Conservation (phyloP, 1,139 yeast genomes). For the Yamadazyma jaroonii region DNA sequence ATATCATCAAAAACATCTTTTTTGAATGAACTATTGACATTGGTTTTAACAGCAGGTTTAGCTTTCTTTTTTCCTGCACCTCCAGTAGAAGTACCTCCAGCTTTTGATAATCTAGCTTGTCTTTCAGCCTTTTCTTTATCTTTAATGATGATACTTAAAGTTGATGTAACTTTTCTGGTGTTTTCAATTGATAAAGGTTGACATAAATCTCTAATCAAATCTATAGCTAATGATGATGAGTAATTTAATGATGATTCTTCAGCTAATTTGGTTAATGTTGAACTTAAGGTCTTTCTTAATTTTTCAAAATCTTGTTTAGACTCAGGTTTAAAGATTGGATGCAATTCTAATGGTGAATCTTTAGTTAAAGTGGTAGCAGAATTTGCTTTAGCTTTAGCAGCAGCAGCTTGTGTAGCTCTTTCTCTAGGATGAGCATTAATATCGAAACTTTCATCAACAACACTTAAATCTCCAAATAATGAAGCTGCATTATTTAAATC, state of each 20-base stretch:
- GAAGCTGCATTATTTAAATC: slow-evolving; percentile 94
- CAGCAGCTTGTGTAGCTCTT: slow-evolving; percentile 51
- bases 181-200: slow-evolving; percentile 81
- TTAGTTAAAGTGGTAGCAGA: slow-evolving; percentile 40
- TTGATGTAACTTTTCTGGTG: slow-evolving; percentile 80
- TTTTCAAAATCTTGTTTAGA: slow-evolving; percentile 80
- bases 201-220: slow-evolving; percentile 78
- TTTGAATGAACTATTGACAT: slow-evolving; percentile 71
- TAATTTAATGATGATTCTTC: slow-evolving; percentile 66
- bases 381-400: slow-evolving; percentile 30
- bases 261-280: slow-evolving; percentile 63
- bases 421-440: slow-evolving; percentile 65
- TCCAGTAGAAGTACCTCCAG: slow-evolving; percentile 85
- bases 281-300: slow-evolving; percentile 73
- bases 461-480: slow-evolving; percentile 80
- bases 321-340: slow-evolving; percentile 78
- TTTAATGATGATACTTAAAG: slow-evolving; percentile 75
- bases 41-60: slow-evolving; percentile 69
- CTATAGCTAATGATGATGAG: slow-evolving; percentile 74
- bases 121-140: slow-evolving; percentile 92
- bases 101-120: slow-evolving; percentile 71
- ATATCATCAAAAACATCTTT: slow-evolving; percentile 65
- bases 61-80: slow-evolving; percentile 96
- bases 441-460: slow-evolving; percentile 44
- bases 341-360: slow-evolving; percentile 68